phyloP scores from a whole-genome alignment of 2,329 filamentous ascomycete genomes.

The Clarireedia monteithiana region DNA sequence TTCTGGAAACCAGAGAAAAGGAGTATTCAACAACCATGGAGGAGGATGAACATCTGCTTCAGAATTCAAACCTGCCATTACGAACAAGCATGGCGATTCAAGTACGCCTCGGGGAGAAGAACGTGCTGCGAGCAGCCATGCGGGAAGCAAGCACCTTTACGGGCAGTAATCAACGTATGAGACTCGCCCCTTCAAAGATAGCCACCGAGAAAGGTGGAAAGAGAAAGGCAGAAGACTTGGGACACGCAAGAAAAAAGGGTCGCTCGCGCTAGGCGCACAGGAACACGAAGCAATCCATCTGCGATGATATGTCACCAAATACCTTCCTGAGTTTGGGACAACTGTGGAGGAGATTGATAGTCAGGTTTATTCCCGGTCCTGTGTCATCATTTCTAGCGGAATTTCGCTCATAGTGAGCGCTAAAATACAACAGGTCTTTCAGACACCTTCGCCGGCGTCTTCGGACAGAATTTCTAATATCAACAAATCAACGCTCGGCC shows the following conservation, averaged over 20 bases:
- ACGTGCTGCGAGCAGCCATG: constrained; percentile 43
- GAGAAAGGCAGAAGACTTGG: constrained; percentile 15
- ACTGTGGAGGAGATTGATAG: constrained; percentile 4
- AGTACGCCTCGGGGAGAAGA: constrained; percentile 58
- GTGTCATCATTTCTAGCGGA: constrained; percentile 15
- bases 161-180: constrained; percentile 29
- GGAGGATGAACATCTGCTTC: constrained; percentile 38
- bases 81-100: constrained; percentile 45
- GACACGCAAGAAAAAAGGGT: constrained; percentile 17
- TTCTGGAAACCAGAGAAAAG: constrained; percentile 33
- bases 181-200: constrained; percentile 8
- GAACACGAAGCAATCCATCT: neutral
- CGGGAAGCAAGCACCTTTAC: constrained; percentile 28
- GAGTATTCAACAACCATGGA: constrained; percentile 48
- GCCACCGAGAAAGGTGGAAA: constrained; percentile 11
- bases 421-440: constrained; percentile 27
- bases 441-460: constrained; percentile 9
- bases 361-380: neutral
- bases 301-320: constrained; percentile 12
- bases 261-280: constrained; percentile 11
- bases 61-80: constrained; percentile 25
- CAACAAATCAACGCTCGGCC: constrained; percentile 21
- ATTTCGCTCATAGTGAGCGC: constrained; percentile 14
- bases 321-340: constrained; percentile 5
- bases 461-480: constrained; percentile 18